Base-by-base conservation (phyloP, 2,329 filamentous ascomycete species). In the Colletotrichum graminicola region DNA sequence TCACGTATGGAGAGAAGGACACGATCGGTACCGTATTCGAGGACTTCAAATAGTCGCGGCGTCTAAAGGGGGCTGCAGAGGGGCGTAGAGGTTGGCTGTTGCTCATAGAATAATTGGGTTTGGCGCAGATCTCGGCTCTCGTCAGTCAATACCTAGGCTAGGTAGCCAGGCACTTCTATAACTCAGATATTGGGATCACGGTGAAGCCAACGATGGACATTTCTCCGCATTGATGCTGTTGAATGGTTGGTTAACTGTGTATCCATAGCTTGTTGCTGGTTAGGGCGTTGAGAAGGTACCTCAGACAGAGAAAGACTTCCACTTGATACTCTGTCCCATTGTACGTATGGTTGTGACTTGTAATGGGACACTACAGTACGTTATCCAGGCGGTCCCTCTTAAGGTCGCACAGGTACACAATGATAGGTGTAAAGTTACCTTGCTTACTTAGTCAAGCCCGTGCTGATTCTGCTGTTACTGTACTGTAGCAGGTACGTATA, bases 1-100 rank as follows among this genome's bases (percentile, higher is more conserved):
- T 81, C 12, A 51, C 61, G 6, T 66, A 73, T 16, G 79, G 79
- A 7, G 78, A 80, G 66, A 69, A 69, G 21, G 63, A 71, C 23
- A 62, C 57, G 10, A 26, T 32, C 2, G 57, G 56, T 5, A 12
- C 29, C 12, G 14, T 23, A 7, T 49, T 23, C 5, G 21, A 54
- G 23, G 45, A 52, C 1, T 32, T 66, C 14, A 26, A 49, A n/a
- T 49, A 47, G 34, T 36, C 7, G n/a, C 18, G 12, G n/a, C 29
- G 16, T 34, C 41, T 23, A 12, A 12, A 62, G 2, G 32, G 11
- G 23, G 21, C 5, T 23, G 5, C 54, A n/a, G 36, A 23, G 12
- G 12, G 52, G 32, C 32, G 11, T 26, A 8, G 2, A n/a, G 52
- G 4, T n/a, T 55, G 26, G 29, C 26, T 34, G 16, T 7, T 36